Percentiles rank a stretch among this genome's conserved stretches.
phyloP scores from a whole-genome alignment of 2,329 filamentous ascomycete genomes.

The Neocucurbitaria cava region DNA sequence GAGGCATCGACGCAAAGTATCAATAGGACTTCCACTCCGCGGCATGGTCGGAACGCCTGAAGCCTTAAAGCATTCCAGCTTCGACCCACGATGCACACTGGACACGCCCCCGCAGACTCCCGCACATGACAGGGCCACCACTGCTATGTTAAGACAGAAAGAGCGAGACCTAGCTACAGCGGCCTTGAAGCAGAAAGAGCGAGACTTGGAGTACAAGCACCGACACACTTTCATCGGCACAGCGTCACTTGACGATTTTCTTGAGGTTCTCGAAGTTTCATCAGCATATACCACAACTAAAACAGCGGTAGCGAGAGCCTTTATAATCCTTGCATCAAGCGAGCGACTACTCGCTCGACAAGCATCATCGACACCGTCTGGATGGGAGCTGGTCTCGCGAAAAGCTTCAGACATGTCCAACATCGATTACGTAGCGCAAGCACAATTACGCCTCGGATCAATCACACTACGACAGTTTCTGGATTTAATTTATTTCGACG shows the following conservation, averaged over 20 bases:
- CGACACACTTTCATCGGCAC: slow-evolving; percentile 45
- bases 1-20: slow-evolving; percentile 20
- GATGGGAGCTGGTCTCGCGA: slow-evolving; percentile 37
- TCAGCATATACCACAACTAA: slow-evolving; percentile 26
- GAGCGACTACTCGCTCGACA: slow-evolving; percentile 38
- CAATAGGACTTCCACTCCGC: slow-evolving; percentile 29
- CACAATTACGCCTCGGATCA: slow-evolving; percentile 35
- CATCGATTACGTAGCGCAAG: slow-evolving; percentile 31
- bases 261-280: slow-evolving; percentile 33
- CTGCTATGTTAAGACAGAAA: slow-evolving; percentile 7
- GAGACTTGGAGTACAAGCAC: slow-evolving; percentile 42
- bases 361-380: slow-evolving; percentile 21
- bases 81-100: slow-evolving; percentile 8
- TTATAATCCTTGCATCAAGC: slow-evolving; percentile 30
- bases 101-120: slow-evolving; percentile 9
- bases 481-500: slow-evolving; percentile 32
- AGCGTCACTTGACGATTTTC: slow-evolving; percentile 39
- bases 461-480: slow-evolving; percentile 37
- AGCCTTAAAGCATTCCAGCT: slow-evolving; percentile 7
- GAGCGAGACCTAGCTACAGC: slow-evolving; percentile 24
- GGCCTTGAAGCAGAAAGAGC: slow-evolving; percentile 21
- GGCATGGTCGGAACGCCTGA: slow-evolving; percentile 6
- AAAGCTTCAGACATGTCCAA: slow-evolving; percentile 25
- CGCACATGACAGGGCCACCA: slow-evolving; percentile 7
- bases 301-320: slow-evolving; percentile 30